Evolutionary conservation across 2,329 filamentous ascomycete species (phyloP).

Genomic region (Sarocladium kiliense): DNA sequence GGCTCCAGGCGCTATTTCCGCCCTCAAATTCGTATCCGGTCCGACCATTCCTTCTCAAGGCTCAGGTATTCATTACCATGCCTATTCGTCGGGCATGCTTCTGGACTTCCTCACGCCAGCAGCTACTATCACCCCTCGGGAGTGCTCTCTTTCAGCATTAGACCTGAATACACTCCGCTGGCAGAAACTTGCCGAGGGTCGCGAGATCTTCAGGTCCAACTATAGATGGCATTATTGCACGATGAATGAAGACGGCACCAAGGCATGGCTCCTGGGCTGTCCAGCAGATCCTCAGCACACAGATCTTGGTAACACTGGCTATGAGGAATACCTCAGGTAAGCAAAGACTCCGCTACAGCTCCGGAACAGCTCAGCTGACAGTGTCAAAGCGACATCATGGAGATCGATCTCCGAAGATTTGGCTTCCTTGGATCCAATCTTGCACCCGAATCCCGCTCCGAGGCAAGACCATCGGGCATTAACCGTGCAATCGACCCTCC

Average conservation of each 20-base stretch:
- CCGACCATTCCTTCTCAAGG: slow-evolving; percentile 82
- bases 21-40: slow-evolving; percentile 78
- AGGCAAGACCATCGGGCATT: slow-evolving; percentile 44
- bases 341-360: slow-evolving; percentile 3
- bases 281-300: slow-evolving; percentile 65
- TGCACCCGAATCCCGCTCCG: slow-evolving; percentile 46
- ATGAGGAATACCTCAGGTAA: slow-evolving; percentile 79
- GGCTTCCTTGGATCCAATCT: slow-evolving; percentile 81
- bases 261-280: slow-evolving; percentile 94
- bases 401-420: slow-evolving; percentile 87
- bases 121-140: slow-evolving; percentile 76
- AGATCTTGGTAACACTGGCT: slow-evolving; percentile 61
- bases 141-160: slow-evolving; percentile 85
- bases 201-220: slow-evolving; percentile 85
- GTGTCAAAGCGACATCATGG: slow-evolving; percentile 70
- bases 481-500: slow-evolving; percentile 45
- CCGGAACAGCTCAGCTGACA: slow-evolving; percentile 14
- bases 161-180: slow-evolving; percentile 84
- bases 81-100: slow-evolving; percentile 86
- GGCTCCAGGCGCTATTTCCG: slow-evolving; percentile 84
- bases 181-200: slow-evolving; percentile 91
- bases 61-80: slow-evolving; percentile 90
- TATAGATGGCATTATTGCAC: slow-evolving; percentile 99
- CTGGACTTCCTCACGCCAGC: slow-evolving; percentile 93
- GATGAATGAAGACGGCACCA: slow-evolving; percentile 90